Evolutionary conservation across 139 green algal genomes (phyloP), one percentile per base, ranked within the genome.

Genomic region (Astrephomene gubernaculifera): DNA sequence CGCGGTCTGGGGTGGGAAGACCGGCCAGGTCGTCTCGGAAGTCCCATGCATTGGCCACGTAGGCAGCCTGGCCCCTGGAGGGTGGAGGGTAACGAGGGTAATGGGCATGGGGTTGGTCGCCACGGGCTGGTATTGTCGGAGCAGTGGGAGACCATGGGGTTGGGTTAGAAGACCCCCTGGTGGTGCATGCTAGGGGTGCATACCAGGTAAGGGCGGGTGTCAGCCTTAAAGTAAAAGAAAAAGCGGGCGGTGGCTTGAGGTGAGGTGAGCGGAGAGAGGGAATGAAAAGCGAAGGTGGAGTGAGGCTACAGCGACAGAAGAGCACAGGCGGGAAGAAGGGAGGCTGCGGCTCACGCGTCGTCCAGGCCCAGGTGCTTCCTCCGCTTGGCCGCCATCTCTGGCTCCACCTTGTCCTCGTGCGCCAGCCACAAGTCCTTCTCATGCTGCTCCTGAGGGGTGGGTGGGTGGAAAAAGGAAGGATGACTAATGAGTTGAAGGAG

Each of bases 311-410:
- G 6, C 19, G 19, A 27, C 14, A 22, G 57, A 14, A 65, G 57
- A 9, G 57, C 57, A 65, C 57, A n/a, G 19, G 6, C 19, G 6
- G 64, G 4, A 29, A 5, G 8, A 7, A 45, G 64, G n/a, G 33
- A 14, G 3, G 60, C 60, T 10, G 4, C 7, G 7, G 31, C 74
- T 57, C n/a, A 83, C 76, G 72, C 76, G 1, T 83, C 76, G 53
- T 52, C 36, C 25, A 83, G 60, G 1, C 76, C 76, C 33, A 70
- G 41, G 60, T 63, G n/a, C 60, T 33, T 61, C 27, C 57, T 22
- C 76, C 76, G 76, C 76, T 63, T 72, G 25, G 44, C 60, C 41
- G 76, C 54, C 76, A 83, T 83, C 27, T 83, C 76, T 5, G 76
- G 76, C 41, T 83, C 76, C 41, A 73, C 61, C 35, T 54, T 53